Evolutionary conservation across 1,284 basidiomycete genomes (phyloP), one percentile per base, ranked within the genome.

Genomic region (Cutaneotrichosporon sp.): DNA sequence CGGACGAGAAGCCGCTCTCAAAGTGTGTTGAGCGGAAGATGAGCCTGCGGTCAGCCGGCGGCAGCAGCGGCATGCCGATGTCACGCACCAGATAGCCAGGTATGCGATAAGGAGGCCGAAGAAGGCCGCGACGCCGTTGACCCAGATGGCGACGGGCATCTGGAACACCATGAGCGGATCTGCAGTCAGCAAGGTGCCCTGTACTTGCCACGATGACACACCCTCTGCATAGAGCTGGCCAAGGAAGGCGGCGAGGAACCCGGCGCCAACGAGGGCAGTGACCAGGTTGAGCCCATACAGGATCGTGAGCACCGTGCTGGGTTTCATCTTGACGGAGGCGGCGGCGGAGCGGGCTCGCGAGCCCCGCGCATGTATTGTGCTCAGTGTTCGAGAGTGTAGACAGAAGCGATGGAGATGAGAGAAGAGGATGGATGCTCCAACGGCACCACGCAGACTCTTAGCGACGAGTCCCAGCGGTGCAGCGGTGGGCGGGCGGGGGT

Each of bases 111-210:
- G 51, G 18, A 53, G 5, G 33, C 20, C 51, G 16, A 38, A 53
- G 22, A 34, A 53, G n/a, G 33, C 51, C 3, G 24, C 34, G 3
- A 53, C 33, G 20, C 51, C 51, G 34, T 53, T 53, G 5, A 38
- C 33, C 51, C 51, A 53, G 13, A 38, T 11, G 20, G 51, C 51
- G 4, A 53, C 51, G 10, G 34, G 33, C 18, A 53, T 10, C 20
- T 53, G 33, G 51, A 53, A 53, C 13, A 53, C 51, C 14, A 53
- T 10, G 11, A 53, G 51, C 7, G 51, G 51, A 22, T 53, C 51
- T 53, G 34, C 3, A 16, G 34, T 53, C 51, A 53, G 51, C n/a
- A n/a, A n/a, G n/a, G n/a, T n/a, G n/a, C 51, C 3, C 22, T 6
- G 14, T 8, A 22, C 4, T 18, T 29, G 8, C 11, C 29, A 5